phyloP scores from a whole-genome alignment of 805 yeast genomes.

The Candida mattraensis region DNA sequence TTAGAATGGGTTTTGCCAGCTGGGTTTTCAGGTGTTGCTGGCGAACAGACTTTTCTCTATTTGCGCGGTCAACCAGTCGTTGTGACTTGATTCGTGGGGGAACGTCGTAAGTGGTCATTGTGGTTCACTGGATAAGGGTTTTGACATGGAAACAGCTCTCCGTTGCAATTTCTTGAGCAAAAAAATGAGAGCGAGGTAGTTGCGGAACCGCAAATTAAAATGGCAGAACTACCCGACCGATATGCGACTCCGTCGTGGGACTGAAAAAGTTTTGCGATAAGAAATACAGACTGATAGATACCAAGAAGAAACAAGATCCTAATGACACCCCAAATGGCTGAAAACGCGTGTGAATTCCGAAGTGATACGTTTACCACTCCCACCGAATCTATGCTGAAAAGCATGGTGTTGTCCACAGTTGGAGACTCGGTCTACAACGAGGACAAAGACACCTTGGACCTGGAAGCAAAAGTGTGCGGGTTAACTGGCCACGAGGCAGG shows the following conservation, averaged over 20 bases:
- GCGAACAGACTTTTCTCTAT: slow-evolving; percentile 12
- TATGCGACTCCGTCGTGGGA: no score
- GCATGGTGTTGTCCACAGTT: slow-evolving; percentile 54
- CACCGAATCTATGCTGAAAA: slow-evolving; percentile 65
- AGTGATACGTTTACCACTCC: slow-evolving; percentile 94
- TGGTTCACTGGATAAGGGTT: background rate
- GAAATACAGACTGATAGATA: background rate
- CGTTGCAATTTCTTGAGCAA: no score
- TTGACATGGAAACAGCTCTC: background rate
- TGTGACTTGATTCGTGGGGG: slow-evolving; percentile 32
- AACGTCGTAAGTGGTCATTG: slow-evolving; percentile 25
- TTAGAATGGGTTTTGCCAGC: slow-evolving; percentile 19
- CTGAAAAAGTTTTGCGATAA: no score
- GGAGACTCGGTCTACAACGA: slow-evolving; percentile 93
- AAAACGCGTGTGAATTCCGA: slow-evolving; percentile 49
- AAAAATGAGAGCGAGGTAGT: no score
- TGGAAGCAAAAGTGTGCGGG: slow-evolving; percentile 64
- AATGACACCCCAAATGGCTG: slow-evolving; percentile 8
- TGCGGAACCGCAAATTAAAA: no score
- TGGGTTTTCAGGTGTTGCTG: slow-evolving; percentile 11
- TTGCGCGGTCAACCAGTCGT: slow-evolving; percentile 26
- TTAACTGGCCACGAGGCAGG: slow-evolving; percentile 82
- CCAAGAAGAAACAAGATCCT: slow-evolving; percentile 4
- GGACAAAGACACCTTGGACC: slow-evolving; percentile 63
- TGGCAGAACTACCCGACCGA: no score